phyloP scores from a whole-genome alignment of 139 green algal genomes.

The Coelastrella sp. region DNA sequence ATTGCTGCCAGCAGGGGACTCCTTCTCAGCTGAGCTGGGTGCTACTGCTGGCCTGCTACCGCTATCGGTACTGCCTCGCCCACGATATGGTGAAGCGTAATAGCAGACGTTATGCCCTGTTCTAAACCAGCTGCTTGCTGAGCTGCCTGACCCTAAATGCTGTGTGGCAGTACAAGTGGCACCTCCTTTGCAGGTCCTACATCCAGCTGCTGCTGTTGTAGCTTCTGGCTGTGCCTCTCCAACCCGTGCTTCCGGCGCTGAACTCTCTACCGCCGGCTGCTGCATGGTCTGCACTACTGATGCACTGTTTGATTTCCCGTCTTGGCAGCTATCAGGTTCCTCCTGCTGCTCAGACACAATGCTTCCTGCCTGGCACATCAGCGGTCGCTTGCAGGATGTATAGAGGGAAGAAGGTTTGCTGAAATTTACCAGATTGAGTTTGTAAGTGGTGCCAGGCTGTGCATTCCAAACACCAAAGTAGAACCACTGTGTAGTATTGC shows the following conservation, averaged over 20 bases:
- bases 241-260: too few species aligned
- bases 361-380: slow-evolving; percentile 47
- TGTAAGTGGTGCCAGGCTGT: slow-evolving; percentile 61
- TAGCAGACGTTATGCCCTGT: slow-evolving; percentile 14
- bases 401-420: slow-evolving; percentile 66
- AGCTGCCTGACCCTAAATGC: background rate
- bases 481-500: slow-evolving; percentile 64
- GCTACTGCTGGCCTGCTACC: background rate
- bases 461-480: slow-evolving; percentile 62
- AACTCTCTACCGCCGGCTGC: too few species aligned
- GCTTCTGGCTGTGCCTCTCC: background rate
- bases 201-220: background rate
- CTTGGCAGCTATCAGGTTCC: too few species aligned
- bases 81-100: slow-evolving; percentile 36
- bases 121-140: background rate
- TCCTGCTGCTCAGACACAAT: background rate
- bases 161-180: background rate
- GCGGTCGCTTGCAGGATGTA: slow-evolving; percentile 56
- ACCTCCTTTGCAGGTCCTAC: too few species aligned
- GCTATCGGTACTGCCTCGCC: background rate
- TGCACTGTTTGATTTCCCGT: too few species aligned
- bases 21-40: background rate
- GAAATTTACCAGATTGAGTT: slow-evolving; percentile 78
- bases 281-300: too few species aligned
- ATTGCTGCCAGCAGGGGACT: background rate